phyloP scores from a whole-genome alignment of 2,329 filamentous ascomycete genomes.

The Magnaporthiopsis poae region DNA sequence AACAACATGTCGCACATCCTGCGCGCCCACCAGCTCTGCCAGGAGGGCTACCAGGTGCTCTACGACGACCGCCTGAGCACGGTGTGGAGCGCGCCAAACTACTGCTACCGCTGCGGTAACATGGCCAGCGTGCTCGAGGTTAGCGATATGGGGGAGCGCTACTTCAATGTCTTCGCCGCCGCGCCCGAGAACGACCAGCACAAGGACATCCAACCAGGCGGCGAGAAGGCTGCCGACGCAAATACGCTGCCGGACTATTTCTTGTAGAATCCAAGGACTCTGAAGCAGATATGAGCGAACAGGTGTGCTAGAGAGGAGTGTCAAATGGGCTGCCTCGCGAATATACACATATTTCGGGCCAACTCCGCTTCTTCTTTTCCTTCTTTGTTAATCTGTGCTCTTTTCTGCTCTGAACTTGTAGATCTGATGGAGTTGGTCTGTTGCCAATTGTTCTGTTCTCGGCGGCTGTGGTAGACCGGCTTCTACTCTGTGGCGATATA shows the following conservation, averaged over 20 bases:
- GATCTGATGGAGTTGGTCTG: not conserved
- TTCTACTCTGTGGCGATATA: not conserved
- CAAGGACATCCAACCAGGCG: constrained; percentile 68
- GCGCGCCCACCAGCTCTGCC: constrained; percentile 93
- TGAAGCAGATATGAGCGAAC: not conserved
- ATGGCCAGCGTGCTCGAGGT: constrained; percentile 96
- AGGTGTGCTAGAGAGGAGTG: not conserved
- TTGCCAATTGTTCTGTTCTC: not conserved
- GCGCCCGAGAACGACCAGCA: constrained; percentile 90
- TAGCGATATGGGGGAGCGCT: constrained; percentile 81
- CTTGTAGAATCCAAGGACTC: constrained; percentile 35
- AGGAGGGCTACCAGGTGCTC: constrained; percentile 93
- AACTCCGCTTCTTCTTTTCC: not conserved
- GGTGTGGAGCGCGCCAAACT: constrained; percentile 96
- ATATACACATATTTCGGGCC: not conserved
- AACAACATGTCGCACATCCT: constrained; percentile 97
- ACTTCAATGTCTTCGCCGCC: constrained; percentile 96
- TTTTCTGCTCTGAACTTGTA: not conserved
- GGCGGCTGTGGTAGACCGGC: not conserved
- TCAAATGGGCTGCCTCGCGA: no score
- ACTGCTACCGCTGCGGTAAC: constrained; percentile 92
- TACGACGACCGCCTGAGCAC: constrained; percentile 92
- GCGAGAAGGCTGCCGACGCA: constrained; percentile 59
- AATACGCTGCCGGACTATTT: constrained; percentile 62
- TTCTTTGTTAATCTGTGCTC: not conserved